Conservation (phyloP, 306 rosid genomes). For the Quillaja saponaria region DNA sequence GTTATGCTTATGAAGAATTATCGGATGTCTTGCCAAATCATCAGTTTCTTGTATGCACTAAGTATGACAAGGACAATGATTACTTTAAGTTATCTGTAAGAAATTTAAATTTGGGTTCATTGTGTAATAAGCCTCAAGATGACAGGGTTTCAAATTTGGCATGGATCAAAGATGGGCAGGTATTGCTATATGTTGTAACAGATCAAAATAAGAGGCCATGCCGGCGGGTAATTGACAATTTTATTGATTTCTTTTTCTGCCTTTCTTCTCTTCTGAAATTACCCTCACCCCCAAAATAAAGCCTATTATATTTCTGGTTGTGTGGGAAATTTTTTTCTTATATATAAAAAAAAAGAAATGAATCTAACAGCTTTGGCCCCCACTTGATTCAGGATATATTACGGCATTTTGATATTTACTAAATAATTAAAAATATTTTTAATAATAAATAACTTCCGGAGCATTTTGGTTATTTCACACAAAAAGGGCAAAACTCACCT, state of each 20-base stretch:
- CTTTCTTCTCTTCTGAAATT: too few species aligned
- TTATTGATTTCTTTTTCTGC: not conserved
- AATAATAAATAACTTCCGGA: too few species aligned
- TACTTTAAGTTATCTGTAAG: conserved; percentile 75
- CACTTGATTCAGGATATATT: conserved; percentile 57
- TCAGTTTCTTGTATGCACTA: conserved; percentile 81
- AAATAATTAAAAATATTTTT: too few species aligned
- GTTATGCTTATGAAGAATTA: conserved; percentile 88
- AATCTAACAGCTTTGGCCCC: too few species aligned
- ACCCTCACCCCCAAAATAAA: too few species aligned
- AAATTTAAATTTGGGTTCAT: conserved; percentile 87
- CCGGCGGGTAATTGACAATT: conserved; percentile 46
- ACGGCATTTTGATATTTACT: too few species aligned
- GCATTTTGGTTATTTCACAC: too few species aligned
- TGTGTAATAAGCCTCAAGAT: conserved; percentile 86
- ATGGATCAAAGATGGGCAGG: conserved; percentile 87
- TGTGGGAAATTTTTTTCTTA: too few species aligned
- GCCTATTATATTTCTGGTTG: too few species aligned
- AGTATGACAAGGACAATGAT: conserved; percentile 89
- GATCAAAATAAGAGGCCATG: conserved; percentile 76
- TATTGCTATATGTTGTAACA: conserved; percentile 81
- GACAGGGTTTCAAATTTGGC: conserved; percentile 82
- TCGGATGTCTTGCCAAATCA: conserved; percentile 88
- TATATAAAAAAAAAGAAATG: too few species aligned
- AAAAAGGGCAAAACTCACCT: too few species aligned